Percentiles rank a stretch among this genome's conserved stretches.
phyloP scores from a whole-genome alignment of 768 basidiomycete species.

The Boletellus sp. region DNA sequence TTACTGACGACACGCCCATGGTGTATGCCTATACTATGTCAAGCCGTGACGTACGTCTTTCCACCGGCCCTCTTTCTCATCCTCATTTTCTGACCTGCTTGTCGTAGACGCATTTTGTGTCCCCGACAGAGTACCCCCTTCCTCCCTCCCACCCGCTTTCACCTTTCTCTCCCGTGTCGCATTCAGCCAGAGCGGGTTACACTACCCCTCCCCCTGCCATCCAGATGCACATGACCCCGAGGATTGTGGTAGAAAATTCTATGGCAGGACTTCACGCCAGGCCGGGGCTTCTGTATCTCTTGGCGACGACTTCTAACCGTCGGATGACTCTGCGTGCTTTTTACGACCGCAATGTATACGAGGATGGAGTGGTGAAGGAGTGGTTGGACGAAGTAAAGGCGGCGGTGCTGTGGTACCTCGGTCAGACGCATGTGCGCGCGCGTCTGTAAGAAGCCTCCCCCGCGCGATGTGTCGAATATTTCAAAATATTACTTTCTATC shows the following conservation, averaged over 20 bases:
- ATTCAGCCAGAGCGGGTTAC: slow-evolving; percentile 11
- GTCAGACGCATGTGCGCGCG: slow-evolving; percentile 5
- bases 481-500: too few relatives aligned
- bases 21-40: slow-evolving; percentile 21
- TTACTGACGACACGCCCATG: background rate
- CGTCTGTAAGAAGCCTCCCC: too few relatives aligned
- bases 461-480: too few relatives aligned
- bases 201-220: background rate
- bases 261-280: too few relatives aligned
- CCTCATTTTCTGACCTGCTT: background rate
- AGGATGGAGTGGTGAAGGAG: too few relatives aligned
- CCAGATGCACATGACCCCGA: too few relatives aligned
- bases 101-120: slow-evolving; percentile 33
- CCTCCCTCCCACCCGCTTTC: slow-evolving; percentile 9
- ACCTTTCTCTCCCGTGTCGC: slow-evolving; percentile 17
- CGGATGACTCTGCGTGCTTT: too few relatives aligned
- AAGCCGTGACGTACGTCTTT: slow-evolving; percentile 24
- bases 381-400: slow-evolving; percentile 35
- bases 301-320: too few relatives aligned
- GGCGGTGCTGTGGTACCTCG: slow-evolving; percentile 33
- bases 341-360: too few relatives aligned
- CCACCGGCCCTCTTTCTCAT: too few relatives aligned
- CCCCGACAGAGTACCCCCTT: slow-evolving; percentile 37
- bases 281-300: too few relatives aligned
- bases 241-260: too few relatives aligned